Evolutionary conservation across 2,329 filamentous ascomycete genomes (phyloP), one percentile per base, ranked within the genome.

Genomic region (Dryadomyces quercivorus): DNA sequence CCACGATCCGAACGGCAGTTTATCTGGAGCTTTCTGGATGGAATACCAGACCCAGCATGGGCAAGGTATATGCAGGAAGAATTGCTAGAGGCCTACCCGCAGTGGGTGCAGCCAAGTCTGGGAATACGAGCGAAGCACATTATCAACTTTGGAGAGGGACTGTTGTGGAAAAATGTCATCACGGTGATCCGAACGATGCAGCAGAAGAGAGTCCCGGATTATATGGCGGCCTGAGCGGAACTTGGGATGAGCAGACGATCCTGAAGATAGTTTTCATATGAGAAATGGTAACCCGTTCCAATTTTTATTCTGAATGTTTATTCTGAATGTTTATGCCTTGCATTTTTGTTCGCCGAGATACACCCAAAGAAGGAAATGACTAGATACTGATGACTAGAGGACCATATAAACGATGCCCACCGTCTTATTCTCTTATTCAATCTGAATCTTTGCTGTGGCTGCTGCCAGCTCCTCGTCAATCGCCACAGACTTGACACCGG

Each of bases 401-500:
- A n/a, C n/a, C n/a, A n/a, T n/a, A n/a, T n/a, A 36, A 6, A 36
- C 12, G 34, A 6, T 40, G 15, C 10, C 10, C 10, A 16, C 36
- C 4, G 36, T 40, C 15, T 40, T 16, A 6, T 36, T 36, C 34
- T 6, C 34, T 36, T 12, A 40, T 40, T 40, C 10, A 31, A 16
- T 15, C 42, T 44, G 12, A 3, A 20, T 44, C 44, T 7, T 46
- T 9, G 21, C 51, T 10, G 34, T 20, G 2, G 21, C 45, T 3
- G 50, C 4, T 34, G 22, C 38, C 20, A 59, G 15, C 16, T 45
- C 16, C 8, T 21, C 36, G 7, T 38, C 18, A 12, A 26, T n/a
- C 4, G 26, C 38, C 1, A 21, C 47, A 10, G 54, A 51, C 5
- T 61, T 60, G 2, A 80, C 63, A 0, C 76, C 75, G 22, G 75